Evolutionary conservation across 2,329 filamentous ascomycete genomes (phyloP), one percentile per base, ranked within the genome.

Genomic region (Trichoderma citrinoviride): DNA sequence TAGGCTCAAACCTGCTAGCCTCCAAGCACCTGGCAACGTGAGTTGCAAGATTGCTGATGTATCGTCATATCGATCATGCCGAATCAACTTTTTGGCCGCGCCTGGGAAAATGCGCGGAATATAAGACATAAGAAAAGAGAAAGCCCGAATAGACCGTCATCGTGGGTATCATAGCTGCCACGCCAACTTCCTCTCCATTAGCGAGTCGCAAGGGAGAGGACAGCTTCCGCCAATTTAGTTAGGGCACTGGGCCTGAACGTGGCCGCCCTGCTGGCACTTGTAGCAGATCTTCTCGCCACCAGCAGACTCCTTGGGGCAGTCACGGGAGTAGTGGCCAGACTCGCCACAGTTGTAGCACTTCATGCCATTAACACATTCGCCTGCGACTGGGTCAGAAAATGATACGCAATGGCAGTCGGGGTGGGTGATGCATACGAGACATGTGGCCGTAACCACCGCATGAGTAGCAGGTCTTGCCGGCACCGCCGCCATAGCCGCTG

Each of bases 271-370:
- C 81, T 89, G 86, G 85, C 87, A 98, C 85, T 96, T 96, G 87
- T 99, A 99, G 90, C 95, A 99, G 77, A 97, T 93, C 79, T 96
- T 94, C 86, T 98, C 94, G 75, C 89, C 87, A 71, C 87, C 86
- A 72, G 88, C 87, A 66, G 91, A 91, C 82, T 97, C 94, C 77
- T 94, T 93, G 73, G 93, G 90, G 86, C 95, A 99, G 80, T 99
- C 95, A 70, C 94, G 91, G 70, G 91, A 96, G 78, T 97, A 88
- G 81, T 98, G 94, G 68, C 95, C 94, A 72, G 94, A 90, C 83
- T 97, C 93, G 75, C 87, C 87, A 72, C 95, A 98, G 88, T 97
- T 97, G 89, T 98, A 99, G 90, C 95, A 99, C 86, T 98, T 98
- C 85, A 96, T 94, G 75, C 95, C 95, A 80, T 98, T 96, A 73